Evolutionary conservation across 441 rosid species (phyloP), one percentile per base, ranked within the genome.

Genomic region (Brassica hybrid): DNA sequence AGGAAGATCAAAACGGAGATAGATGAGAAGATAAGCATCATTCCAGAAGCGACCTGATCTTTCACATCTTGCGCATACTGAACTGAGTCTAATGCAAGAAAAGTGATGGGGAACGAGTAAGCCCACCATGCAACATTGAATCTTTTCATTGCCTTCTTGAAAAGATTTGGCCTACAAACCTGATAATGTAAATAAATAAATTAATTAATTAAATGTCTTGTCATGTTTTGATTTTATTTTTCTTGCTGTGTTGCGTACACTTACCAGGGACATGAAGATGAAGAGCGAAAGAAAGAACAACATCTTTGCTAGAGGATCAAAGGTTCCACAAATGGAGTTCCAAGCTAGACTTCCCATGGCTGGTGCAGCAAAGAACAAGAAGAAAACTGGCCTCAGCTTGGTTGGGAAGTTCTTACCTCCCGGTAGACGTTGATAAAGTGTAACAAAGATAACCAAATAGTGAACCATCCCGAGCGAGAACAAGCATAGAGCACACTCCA

Each of bases 271-370:
- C 36, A 80, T 50, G 83, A 89, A 86, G 48, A 89, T 84, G 75
- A 89, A 90, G 34, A 89, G 57, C 3, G 91, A 88, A 67, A 90
- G 85, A 65, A 85, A 92, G 85, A 89, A 87, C 32, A 89, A 81
- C 93, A 89, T 87, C 85, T 88, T 89, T 0, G 89, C 84, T 0
- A 83, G 13, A 12, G 76, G 78, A 71, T 88, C 90, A 27, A 89
- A 86, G 56, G 68, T 58, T 75, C 87, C 89, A 6, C 85, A 66
- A 21, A 90, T 88, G n/a, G n/a, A n/a, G n/a, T n/a, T n/a, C n/a
- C n/a, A n/a, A n/a, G n/a, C n/a, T n/a, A n/a, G n/a, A n/a, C n/a
- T n/a, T n/a, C n/a, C n/a, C n/a, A n/a, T n/a, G n/a, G n/a, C n/a
- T n/a, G n/a, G n/a, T n/a, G n/a, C n/a, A n/a, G n/a, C n/a, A n/a